Percentiles rank a stretch among this genome's conserved stretches.
Evolutionary conservation across 495 filamentous ascomycete species (phyloP).

Genomic region (Penicillium longicatenatum): DNA sequence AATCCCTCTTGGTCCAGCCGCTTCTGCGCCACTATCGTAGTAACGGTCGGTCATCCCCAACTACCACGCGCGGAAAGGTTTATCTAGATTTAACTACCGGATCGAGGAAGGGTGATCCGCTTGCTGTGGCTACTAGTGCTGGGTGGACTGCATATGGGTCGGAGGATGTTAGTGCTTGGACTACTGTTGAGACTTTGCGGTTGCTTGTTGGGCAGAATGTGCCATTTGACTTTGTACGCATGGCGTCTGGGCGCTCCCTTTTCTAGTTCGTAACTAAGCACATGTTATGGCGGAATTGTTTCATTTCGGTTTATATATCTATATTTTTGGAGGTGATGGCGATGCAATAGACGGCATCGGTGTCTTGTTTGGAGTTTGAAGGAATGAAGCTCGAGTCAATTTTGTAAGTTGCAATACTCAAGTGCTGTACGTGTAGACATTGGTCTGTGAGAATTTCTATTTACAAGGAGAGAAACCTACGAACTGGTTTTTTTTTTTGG

Average conservation of each 20-base stretch:
- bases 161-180: constrained; percentile 78
- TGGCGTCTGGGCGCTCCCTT: constrained; percentile 70
- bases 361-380: constrained; percentile 5
- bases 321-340: background rate
- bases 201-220: constrained; percentile 83
- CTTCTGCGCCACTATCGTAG: constrained; percentile 65
- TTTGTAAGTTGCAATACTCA: too few species aligned
- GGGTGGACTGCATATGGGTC: constrained; percentile 80
- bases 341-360: constrained; percentile 20
- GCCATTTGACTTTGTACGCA: constrained; percentile 79
- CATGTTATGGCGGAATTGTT: background rate
- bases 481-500: too few species aligned
- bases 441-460: too few species aligned
- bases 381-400: background rate
- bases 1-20: constrained; percentile 77
- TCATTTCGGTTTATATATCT: background rate
- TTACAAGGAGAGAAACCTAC: too few species aligned
- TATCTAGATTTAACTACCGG: constrained; percentile 79
- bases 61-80: constrained; percentile 65
- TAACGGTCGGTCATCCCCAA: constrained; percentile 46
- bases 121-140: constrained; percentile 63
- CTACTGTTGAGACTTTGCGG: constrained; percentile 76
- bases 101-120: constrained; percentile 65
- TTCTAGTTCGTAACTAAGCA: constrained; percentile 49
- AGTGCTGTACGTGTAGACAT: too few species aligned